Conservation (phyloP, 805 yeast species). For the Candida berthetii region DNA sequence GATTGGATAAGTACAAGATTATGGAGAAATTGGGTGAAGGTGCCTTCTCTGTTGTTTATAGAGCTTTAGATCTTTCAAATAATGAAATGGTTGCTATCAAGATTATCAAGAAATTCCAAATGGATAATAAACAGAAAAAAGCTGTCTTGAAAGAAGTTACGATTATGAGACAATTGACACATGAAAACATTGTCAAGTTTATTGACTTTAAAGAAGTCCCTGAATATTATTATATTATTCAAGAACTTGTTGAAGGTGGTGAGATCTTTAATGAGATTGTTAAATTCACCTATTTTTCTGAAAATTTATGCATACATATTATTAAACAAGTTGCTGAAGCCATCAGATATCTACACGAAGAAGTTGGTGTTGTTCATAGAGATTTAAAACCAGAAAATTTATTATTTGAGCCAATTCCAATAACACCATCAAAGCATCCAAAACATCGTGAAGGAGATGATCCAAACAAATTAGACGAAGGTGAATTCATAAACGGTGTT, state of each 20-base stretch:
- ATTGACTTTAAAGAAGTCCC: slow-evolving; percentile 50
- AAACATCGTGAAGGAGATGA: slow-evolving; percentile 48
- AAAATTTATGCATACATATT: slow-evolving; percentile 54
- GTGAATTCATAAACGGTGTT: slow-evolving; percentile 39
- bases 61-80: slow-evolving; percentile 45
- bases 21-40: slow-evolving; percentile 65
- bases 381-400: slow-evolving; percentile 96
- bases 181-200: slow-evolving; percentile 55
- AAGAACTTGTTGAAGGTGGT: slow-evolving; percentile 69
- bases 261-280: slow-evolving; percentile 72
- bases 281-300: slow-evolving; percentile 52
- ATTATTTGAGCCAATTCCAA: slow-evolving; percentile 47
- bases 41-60: slow-evolving; percentile 83
- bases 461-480: slow-evolving; percentile 55
- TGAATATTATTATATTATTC: slow-evolving; percentile 57
- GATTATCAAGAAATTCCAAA: slow-evolving; percentile 51
- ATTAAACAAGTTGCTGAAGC: slow-evolving; percentile 75
- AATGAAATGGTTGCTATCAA: slow-evolving; percentile 62
- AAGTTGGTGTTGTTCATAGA: slow-evolving; percentile 89
- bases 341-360: slow-evolving; percentile 85
- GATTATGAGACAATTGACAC: slow-evolving; percentile 41
- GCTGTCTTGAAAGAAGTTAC: slow-evolving; percentile 37
- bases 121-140: slow-evolving; percentile 27
- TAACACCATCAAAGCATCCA: slow-evolving; percentile 8
- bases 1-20: slow-evolving; percentile 23